Percentiles rank a stretch among this genome's conserved stretches.
Evolutionary conservation across 73 alveolate species (phyloP).

Genomic region (Paramecium caudatum): DNA sequence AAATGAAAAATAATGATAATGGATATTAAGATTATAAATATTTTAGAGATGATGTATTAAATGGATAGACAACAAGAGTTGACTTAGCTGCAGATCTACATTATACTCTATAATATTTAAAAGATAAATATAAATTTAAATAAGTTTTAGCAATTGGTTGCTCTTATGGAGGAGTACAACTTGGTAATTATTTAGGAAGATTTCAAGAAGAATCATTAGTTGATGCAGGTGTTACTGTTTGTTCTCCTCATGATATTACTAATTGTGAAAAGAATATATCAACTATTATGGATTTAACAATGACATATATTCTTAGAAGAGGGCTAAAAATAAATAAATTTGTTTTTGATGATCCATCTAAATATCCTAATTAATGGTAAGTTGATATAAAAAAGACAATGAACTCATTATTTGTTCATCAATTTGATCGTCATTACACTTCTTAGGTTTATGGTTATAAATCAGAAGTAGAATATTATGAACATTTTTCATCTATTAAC

Average conservation of each 20-base stretch:
- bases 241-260: slow-evolving; percentile 27
- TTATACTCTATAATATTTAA: background rate
- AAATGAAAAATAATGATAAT: background rate
- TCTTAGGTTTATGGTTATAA: background rate
- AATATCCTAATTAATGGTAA: background rate
- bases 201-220: background rate
- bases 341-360: background rate
- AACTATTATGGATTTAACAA: background rate
- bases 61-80: slow-evolving; percentile 10
- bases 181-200: slow-evolving; percentile 50
- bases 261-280: background rate
- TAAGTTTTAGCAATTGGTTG: slow-evolving; percentile 59
- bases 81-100: slow-evolving; percentile 66
- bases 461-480: background rate
- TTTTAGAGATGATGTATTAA: background rate
- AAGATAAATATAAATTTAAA: slow-evolving; percentile 33
- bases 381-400: background rate
- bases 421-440: background rate
- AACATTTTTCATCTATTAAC: slow-evolving; percentile 31
- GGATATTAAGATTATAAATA: slow-evolving; percentile 11
- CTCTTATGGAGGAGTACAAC: slow-evolving; percentile 60
- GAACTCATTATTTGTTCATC: background rate
- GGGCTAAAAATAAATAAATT: background rate
- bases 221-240: slow-evolving; percentile 27
- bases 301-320: background rate